These are phyloP conservation scores for Nitzschia sp. DNA, from an alignment of 108 stramenopile genomes.

Conservation along the genomic window DNA sequence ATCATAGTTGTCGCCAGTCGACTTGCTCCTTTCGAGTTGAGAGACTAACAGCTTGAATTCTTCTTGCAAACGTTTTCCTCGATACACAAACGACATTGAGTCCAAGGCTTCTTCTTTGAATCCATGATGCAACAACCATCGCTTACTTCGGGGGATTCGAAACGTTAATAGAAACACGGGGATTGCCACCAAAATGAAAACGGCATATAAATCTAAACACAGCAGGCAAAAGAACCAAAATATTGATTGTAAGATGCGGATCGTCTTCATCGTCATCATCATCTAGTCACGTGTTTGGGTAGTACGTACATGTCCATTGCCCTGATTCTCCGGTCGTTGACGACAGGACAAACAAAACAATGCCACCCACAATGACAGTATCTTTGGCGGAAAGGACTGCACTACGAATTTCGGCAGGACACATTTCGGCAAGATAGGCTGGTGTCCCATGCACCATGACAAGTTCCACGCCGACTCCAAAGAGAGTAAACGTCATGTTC, in stretches of 20 bases:
- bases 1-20: conserved; percentile 2
- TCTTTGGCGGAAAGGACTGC: conserved; percentile 75
- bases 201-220: conserved; percentile 20
- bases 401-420: conserved; percentile 61
- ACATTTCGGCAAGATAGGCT: conserved; percentile 83
- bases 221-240: too few relatives aligned
- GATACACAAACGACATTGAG: conserved; percentile 45
- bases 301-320: conserved; percentile 26
- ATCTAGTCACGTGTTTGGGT: too few relatives aligned
- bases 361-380: conserved; percentile 79
- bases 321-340: conserved; percentile 45
- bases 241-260: background rate
- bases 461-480: conserved; percentile 72
- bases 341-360: conserved; percentile 50
- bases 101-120: conserved; percentile 40
- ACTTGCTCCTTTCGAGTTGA: background rate
- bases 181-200: conserved; percentile 25
- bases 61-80: conserved; percentile 24
- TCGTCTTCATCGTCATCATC: too few relatives aligned
- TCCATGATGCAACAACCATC: conserved; percentile 45
- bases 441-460: conserved; percentile 78
- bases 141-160: conserved; percentile 42
- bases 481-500: too few relatives aligned
- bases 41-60: conserved; percentile 21
- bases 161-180: conserved; percentile 49